These are phyloP conservation scores for Fusarium sp. DNA, from an alignment of 2,329 filamentous ascomycete genomes.

Conservation along the genomic window DNA sequence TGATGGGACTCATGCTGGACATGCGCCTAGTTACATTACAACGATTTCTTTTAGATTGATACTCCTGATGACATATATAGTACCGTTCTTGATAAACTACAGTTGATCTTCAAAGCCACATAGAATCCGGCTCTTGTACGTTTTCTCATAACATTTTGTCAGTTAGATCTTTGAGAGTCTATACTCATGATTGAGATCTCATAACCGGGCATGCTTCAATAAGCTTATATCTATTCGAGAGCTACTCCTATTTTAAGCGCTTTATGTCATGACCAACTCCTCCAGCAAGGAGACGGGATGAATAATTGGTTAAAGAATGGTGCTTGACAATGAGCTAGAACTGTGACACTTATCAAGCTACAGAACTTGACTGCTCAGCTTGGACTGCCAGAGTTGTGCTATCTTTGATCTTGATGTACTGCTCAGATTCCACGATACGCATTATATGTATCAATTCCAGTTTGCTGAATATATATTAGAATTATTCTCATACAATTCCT, in stretches of 20 bases:
- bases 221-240: no score
- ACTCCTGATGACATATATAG: background rate
- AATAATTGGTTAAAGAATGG: no score
- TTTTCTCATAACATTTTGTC: no score
- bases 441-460: background rate
- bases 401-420: background rate
- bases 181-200: no score
- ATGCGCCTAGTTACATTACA: conserved; percentile 7
- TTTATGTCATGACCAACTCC: no score
- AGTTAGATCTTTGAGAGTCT: no score
- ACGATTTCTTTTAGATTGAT: conserved; percentile 13
- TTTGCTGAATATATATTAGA: background rate
- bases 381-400: background rate
- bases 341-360: background rate
- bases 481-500: background rate
- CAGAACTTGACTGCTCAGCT: background rate
- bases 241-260: no score
- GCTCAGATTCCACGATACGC: background rate
- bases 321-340: background rate
- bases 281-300: no score
- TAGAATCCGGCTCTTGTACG: no score
- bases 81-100: no score
- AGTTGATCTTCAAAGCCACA: no score
- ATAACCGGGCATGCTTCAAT: no score
- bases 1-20: conserved; percentile 26